Base-by-base conservation (phyloP, 768 basidiomycete species). In the Pisolithus tinctorius region DNA sequence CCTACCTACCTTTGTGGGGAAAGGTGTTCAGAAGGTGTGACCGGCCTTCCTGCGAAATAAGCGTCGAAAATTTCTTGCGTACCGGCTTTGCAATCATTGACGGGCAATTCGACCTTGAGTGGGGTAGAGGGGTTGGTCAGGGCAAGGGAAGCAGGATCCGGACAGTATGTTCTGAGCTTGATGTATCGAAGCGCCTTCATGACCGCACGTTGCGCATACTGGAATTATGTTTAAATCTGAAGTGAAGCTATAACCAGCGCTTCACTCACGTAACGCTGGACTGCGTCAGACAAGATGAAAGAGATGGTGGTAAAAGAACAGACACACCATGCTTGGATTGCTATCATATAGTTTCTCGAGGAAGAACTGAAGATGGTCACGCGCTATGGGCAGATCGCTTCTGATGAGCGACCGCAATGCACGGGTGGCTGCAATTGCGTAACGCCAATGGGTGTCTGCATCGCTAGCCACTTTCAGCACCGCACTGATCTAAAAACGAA, bases 131-230 rank as follows among this genome's bases (percentile, higher is more conserved):
- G 79, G 39, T 75, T 75, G 56, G 78, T 79, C 4, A 87, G 66
- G 9, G 80, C 78, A 16, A 93, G 69, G 53, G 84, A 83, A 36
- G 73, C 69, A 30, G 80, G 74, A 11, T 73, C 71, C 1, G 63
- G 67, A 53, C 81, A 82, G 45, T 82, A 78, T 1, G 90, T 86
- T 41, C 90, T 79, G n/a, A 94, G 60, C 68, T 93, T 93, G 69
- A 93, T 74, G 63, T 83, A 82, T 49, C 86, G 81, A 6, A 85
- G 72, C 27, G 80, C 76, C 64, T 92, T 92, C 75, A 89, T 86
- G 11, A 88, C 68, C 1, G 84, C 86, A 54, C 86, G 77, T 63
- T 84, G 82, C 3, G 82, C 76, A 71, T 85, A 85, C 84, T 87
- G 47, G 42, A 42, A 11, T 3, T 34, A 40, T 52, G 27, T 34